Evolutionary conservation across 768 basidiomycete species (phyloP), one percentile per base, ranked within the genome.

Genomic region (Hypsizygus marmoreus): DNA sequence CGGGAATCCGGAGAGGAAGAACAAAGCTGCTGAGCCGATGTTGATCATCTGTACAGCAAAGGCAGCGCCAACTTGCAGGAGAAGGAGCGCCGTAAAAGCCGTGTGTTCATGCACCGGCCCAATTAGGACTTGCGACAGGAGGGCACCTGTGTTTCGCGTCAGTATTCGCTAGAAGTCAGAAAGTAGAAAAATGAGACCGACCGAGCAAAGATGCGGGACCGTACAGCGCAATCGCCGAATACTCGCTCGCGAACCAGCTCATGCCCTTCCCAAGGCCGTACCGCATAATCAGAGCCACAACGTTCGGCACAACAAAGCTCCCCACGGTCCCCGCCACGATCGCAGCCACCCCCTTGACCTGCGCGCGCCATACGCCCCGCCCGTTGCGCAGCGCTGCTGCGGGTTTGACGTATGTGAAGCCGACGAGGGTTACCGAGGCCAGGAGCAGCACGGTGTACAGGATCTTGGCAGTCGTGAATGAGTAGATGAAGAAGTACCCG

Each of bases 201-300:
- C 91, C 91, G 11, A 88, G 67, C 11, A 91, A 58, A 0, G 83
- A 81, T 2, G 89, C 76, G 11, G 91, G 88, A 2, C 76, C 88
- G 58, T 91, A 98, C 16, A 97, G 65, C 16, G 75, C 58, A 7
- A 95, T 51, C 1, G 79, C 75, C 9, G 80, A 74, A 53, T 83
- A 76, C 50, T 90, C 89, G 31, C 73, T 77, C 12, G 78, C 72
- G 65, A 91, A 97, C 94, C 94, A 97, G 56, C 88, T 88, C 80
- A 95, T 79, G 0, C 80, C 75, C 63, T 80, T 86, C 6, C 79
- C 74, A 16, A 92, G 61, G 0, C 81, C 76, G 4, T 62, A 60
- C 20, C 67, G 63, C 82, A 95, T 86, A 10, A 90, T 46, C 2
- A 81, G 58, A 0, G 95, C 95, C 0, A 89, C 75, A 1, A 76